A percentile compares a stretch with the other conserved stretches of the same genome.
Conservation (phyloP, 495 filamentous ascomycete genomes). For the Choiromyces venosus region DNA sequence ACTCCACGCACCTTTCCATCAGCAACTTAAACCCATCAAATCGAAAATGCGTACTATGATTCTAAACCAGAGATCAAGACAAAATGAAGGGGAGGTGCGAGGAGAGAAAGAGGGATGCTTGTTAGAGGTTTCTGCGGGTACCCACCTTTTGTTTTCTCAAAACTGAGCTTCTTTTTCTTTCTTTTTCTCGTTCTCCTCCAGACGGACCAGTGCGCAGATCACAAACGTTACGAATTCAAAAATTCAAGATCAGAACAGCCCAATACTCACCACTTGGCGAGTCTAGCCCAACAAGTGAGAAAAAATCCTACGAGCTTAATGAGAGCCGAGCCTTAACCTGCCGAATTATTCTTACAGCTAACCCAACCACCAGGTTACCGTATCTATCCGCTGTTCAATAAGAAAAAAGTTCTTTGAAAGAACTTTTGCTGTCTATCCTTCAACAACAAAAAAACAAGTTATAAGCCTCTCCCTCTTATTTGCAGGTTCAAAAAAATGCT, state of each 20-base stretch:
- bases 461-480: neutral
- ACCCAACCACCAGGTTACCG: conserved; percentile 37
- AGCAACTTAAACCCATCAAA: conserved; percentile 20
- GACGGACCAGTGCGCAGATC: neutral
- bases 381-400: conserved; percentile 26
- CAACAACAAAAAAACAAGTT: neutral
- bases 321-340: conserved; percentile 31
- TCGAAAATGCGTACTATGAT: neutral
- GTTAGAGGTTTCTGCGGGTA: conserved; percentile 28
- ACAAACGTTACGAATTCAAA: conserved; percentile 1
- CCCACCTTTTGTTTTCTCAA: conserved; percentile 30
- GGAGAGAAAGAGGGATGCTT: conserved; percentile 6
- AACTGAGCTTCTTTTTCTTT: conserved; percentile 12
- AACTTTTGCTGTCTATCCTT: neutral
- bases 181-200: neutral
- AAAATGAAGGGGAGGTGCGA: conserved; percentile 12
- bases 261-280: neutral
- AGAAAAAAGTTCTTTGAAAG: conserved; percentile 2
- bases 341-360: conserved; percentile 16
- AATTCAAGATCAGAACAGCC: conserved; percentile 2
- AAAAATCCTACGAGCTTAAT: conserved; percentile 23
- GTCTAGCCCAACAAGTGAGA: conserved; percentile 19
- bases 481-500: conserved; percentile 1
- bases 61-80: neutral
- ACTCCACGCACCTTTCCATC: conserved; percentile 30